A percentile compares a stretch with the other conserved stretches of the same genome.
These are phyloP conservation scores for Boletus rubropictus DNA, from an alignment of 768 basidiomycete genomes.

Conservation along the genomic window DNA sequence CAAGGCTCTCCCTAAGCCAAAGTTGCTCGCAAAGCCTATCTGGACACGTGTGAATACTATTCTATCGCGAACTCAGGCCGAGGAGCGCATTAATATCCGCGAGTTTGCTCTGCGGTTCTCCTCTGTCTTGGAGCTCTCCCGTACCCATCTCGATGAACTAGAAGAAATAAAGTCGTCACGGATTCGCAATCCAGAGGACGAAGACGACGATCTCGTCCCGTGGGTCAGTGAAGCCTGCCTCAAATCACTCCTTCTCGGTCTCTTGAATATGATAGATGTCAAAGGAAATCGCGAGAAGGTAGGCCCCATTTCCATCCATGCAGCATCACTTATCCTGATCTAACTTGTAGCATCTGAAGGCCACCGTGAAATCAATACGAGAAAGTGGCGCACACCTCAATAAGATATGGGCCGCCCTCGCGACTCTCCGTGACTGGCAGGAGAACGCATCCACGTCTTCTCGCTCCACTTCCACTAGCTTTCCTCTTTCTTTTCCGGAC, in stretches of 20 bases:
- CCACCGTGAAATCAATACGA: conserved; percentile 48
- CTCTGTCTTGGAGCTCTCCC: conserved; percentile 43
- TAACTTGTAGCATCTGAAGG: conserved; percentile 18
- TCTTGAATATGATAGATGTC: conserved; percentile 49
- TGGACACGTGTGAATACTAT: conserved; percentile 49
- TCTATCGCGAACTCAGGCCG: conserved; percentile 43
- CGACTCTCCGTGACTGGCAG: conserved; percentile 38
- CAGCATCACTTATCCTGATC: background rate
- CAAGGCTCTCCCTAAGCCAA: conserved; percentile 29
- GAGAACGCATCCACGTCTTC: conserved; percentile 17
- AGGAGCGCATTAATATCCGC: conserved; percentile 63
- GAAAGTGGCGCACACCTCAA: conserved; percentile 49
- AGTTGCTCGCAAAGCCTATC: conserved; percentile 39
- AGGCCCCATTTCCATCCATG: background rate
- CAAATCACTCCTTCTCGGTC: conserved; percentile 56
- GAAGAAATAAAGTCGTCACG: conserved; percentile 44
- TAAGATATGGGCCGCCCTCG: conserved; percentile 58
- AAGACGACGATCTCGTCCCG: conserved; percentile 31
- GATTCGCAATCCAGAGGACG: conserved; percentile 34
- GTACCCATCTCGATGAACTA: conserved; percentile 55
- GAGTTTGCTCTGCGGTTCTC: conserved; percentile 70
- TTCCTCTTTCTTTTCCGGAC: conserved; percentile 43
- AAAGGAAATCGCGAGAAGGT: conserved; percentile 38
- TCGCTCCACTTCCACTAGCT: conserved; percentile 8
- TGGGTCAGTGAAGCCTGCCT: conserved; percentile 68